Base-by-base conservation (phyloP, 331 rosid species). In the Spiraea crenata region DNA sequence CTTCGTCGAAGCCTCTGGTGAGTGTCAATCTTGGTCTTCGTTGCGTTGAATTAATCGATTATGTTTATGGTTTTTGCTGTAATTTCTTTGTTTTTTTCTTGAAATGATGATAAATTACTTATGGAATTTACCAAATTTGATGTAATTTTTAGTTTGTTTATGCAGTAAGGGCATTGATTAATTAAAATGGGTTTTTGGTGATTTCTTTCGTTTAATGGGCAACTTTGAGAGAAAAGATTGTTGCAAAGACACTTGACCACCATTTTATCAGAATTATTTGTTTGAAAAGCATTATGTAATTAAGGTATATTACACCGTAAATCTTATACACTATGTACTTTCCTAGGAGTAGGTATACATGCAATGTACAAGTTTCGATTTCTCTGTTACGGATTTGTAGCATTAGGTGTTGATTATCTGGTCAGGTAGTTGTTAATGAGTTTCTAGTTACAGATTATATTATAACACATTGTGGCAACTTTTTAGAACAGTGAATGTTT, bases 1-100 rank as follows among this genome's bases (percentile, higher is more conserved):
- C 78, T 38, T 67, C 84, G 1, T 60, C 83, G 41, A 67, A 78
- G 74, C 66, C 85, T 40, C 47, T 71, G 97, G 98, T 93, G 79
- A 44, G 68, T 54, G 5, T 49, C 31, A 45, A 44, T 56, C 2
- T 70, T 74, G 31, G 42, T 58, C 44, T 7, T 58, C 44, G 11
- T 37, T 58, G 7, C 44, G 10, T 58, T 35, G 10, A 25, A 58
- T 35, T 4, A 58, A 6, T 58, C 3, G 13, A 34, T 58, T 58
- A 14, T 58, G 9, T 58, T 58, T n/a, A 3, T 52, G 58, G 11
- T 3, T 52, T 17, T 19, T 50, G 19, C 55, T 2, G 16, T 48
- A 4, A 11, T 66, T 25, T 37, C 6, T 6, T 17, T 50, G 20
- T 7, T 50, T 50, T 9, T 16, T 69, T 69, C 73, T 20, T 69